Evolutionary conservation across 176 grass and related monocot genomes (phyloP).

Genomic region (Zea mays): Zm-B73-REFERENCE-NAM-5.0 NC_050100.1:214798501-214799000

Average conservation of each 20-base stretch:
- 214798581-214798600: constrained; percentile 74
- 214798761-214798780: constrained; percentile 75
- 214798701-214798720: constrained; percentile 61
- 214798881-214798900: constrained; percentile 67
- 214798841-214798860: constrained; percentile 59
- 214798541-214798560: constrained; percentile 56
- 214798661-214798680: constrained; percentile 72
- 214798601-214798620: constrained; percentile 65
- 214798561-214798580: constrained; percentile 67
- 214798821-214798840: constrained; percentile 69
- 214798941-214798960: constrained; percentile 76
- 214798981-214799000: constrained; percentile 68
- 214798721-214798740: constrained; percentile 53
- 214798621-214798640: constrained; percentile 64
- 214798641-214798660: constrained; percentile 62
- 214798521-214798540: constrained; percentile 67
- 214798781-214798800: constrained; percentile 80
- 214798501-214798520: constrained; percentile 70
- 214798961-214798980: constrained; percentile 52
- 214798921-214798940: constrained; percentile 63
- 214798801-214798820: constrained; percentile 73
- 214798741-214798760: constrained; percentile 77
- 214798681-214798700: constrained; percentile 52
- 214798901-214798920: constrained; percentile 65
- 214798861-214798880: constrained; percentile 65